Conservation (phyloP, 2,329 filamentous ascomycete species). For the Penicillium fuscoglaucum region DNA sequence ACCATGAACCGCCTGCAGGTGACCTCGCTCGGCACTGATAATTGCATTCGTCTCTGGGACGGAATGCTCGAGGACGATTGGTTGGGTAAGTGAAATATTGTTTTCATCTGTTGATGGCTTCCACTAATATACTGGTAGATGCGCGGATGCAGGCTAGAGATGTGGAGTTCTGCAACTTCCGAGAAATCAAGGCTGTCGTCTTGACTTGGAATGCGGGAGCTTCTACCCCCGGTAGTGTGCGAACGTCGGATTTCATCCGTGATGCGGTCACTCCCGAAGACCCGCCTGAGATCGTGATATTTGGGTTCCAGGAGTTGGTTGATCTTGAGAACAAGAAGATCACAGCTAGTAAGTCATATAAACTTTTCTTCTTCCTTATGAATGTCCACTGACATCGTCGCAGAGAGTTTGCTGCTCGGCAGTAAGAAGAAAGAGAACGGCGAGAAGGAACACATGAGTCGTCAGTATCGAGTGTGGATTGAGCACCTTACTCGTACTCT, state of each 20-base stretch:
- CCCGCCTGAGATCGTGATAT: conserved; percentile 85
- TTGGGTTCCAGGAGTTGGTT: conserved; percentile 98
- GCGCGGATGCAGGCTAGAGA: conserved; percentile 82
- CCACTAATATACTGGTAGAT: conserved; percentile 52
- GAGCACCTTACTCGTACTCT: conserved; percentile 81
- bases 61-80: conserved; percentile 91
- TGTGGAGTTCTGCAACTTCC: conserved; percentile 78
- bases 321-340: conserved; percentile 97
- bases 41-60: conserved; percentile 83
- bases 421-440: conserved; percentile 77
- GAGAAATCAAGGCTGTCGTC: conserved; percentile 74
- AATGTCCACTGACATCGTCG: conserved; percentile 28
- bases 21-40: conserved; percentile 82
- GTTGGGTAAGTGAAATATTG: conserved; percentile 57
- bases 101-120: not conserved
- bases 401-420: conserved; percentile 77
- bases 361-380: not conserved
- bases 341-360: conserved; percentile 69
- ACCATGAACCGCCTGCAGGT: conserved; percentile 81
- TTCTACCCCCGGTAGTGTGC: conserved; percentile 81
- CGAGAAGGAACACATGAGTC: conserved; percentile 86
- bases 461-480: conserved; percentile 95
- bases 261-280: conserved; percentile 74
- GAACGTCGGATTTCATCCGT: conserved; percentile 77
- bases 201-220: conserved; percentile 98